Evolutionary conservation across 139 green algal species (phyloP), one percentile per base, ranked within the genome.

Genomic region (Pseudopediastrum boryanum): DNA sequence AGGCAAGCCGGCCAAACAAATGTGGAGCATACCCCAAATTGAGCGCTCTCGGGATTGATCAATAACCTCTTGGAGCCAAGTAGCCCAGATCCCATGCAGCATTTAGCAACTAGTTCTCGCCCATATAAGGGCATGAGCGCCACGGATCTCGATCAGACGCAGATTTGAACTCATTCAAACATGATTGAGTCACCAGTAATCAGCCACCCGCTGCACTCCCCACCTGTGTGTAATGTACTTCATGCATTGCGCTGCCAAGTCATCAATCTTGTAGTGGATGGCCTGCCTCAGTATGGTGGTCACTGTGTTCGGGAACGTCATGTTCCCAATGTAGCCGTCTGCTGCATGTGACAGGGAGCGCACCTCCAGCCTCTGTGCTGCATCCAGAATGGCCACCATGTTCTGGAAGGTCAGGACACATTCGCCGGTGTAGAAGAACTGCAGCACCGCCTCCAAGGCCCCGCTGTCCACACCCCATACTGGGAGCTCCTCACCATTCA

Each of bases 351-450:
- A 65, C 27, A 89, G 77, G 6, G 46, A 39, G 6, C 67, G 71
- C 39, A 89, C 84, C 16, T 85, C 71, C 50, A 89, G 52, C 2
- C 80, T 42, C 25, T 76, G 59, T 0, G 84, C 77, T 3, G 84
- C 84, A 62, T 88, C 84, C 5, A 77, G 29, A 19, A 87, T 76
- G 27, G 77, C 46, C 2, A 86, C 72, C 4, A 75, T 72, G 6
- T 56, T 62, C 35, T 56, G 69, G 68, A 62, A 79, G 48, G 66
- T 75, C 29, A 89, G 65, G 3, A 43, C 31, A 80, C 72, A 82
- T 25, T 83, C 71, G 23, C 79, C 84, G 1, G 56, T 67, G 77
- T 89, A 89, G 65, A 89, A 86, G 77, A 85, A 89, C 4, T 50
- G 31, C 19, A 90, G 61, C 23, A 87, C 67, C 0, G 35, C 21